Percentiles rank a stretch among this genome's conserved stretches.
These are phyloP conservation scores for Aspergillus proliferans DNA, from an alignment of 2,329 filamentous ascomycete genomes.

Conservation along the genomic window DNA sequence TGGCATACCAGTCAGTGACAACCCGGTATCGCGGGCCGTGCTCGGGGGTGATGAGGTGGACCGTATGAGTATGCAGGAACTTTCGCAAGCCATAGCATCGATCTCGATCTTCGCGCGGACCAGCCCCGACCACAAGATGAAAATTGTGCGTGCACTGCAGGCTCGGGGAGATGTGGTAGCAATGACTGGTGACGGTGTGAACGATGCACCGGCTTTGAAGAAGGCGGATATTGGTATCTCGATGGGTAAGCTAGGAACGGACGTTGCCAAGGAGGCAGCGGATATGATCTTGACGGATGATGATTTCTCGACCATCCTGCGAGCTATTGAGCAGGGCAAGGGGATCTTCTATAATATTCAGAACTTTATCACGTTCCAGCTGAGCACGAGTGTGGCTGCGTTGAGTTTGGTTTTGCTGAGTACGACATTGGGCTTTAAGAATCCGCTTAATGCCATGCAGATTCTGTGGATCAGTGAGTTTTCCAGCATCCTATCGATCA, in stretches of 20 bases:
- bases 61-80: conserved; percentile 75
- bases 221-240: conserved; percentile 96
- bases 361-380: conserved; percentile 97
- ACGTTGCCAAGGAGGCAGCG: conserved; percentile 91
- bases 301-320: conserved; percentile 85
- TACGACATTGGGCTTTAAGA: conserved; percentile 87
- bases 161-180: conserved; percentile 92
- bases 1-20: conserved; percentile 74
- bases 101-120: conserved; percentile 95
- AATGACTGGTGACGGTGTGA: conserved; percentile 98
- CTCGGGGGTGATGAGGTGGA: conserved; percentile 90
- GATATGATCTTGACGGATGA: conserved; percentile 86
- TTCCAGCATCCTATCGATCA: background rate
- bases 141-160: conserved; percentile 88
- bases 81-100: conserved; percentile 75
- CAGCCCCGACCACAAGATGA: conserved; percentile 95
- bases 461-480: conserved; percentile 97
- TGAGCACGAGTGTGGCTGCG: conserved; percentile 92
- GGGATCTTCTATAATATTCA: conserved; percentile 99
- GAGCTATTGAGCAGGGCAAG: conserved; percentile 96
- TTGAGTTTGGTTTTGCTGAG: conserved; percentile 86
- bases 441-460: conserved; percentile 97
- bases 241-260: conserved; percentile 91
- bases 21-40: conserved; percentile 56
- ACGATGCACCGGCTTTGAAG: conserved; percentile 93